Evolutionary conservation across 2,329 filamentous ascomycete genomes (phyloP), one percentile per base, ranked within the genome.

Genomic region (Sodiomyces alkalinus): DNA sequence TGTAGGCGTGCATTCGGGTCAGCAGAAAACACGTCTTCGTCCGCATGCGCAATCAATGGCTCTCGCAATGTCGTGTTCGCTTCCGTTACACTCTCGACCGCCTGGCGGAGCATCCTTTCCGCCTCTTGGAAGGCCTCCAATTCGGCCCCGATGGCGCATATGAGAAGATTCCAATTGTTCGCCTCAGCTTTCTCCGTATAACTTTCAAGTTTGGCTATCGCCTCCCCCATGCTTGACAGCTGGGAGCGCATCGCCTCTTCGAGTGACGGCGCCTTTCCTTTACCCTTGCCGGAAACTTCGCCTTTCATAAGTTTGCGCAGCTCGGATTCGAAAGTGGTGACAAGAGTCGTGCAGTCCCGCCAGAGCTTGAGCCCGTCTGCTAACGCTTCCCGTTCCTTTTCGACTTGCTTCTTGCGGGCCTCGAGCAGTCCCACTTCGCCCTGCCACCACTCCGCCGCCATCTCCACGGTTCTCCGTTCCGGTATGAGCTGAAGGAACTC

Each of bases 141-240:
- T 46, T 82, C 80, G 0, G 80, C 80, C 1, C 79, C 77, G 19
- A 87, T 72, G 8, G 78, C 79, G 28, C 71, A 80, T 4, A 85
- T 73, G 12, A 87, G 58, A 11, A 86, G 53, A 32, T 77, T 85
- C 80, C 80, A 87, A 11, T 64, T 62, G 32, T 67, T 67, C 2
- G 59, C 53, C 34, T 79, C 68, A 0, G 74, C 74, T 3, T 62
- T 44, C 2, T 58, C 52, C 16, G 74, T 42, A 13, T 64, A 60
- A 11, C 58, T 50, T 29, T 73, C 62, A 4, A 87, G 50, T 3
- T 64, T 60, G 1, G 42, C 39, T 9, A 76, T 62, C 4, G 75
- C 64, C 3, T 43, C 44, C 17, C 63, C 56, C 62, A 85, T 74
- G 34, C 64, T 60, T 4, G 41, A 44, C 12, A 78, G 51, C 31